Base-by-base conservation (phyloP, 345 rosid species). In the Rhodamnia rubescens region DNA sequence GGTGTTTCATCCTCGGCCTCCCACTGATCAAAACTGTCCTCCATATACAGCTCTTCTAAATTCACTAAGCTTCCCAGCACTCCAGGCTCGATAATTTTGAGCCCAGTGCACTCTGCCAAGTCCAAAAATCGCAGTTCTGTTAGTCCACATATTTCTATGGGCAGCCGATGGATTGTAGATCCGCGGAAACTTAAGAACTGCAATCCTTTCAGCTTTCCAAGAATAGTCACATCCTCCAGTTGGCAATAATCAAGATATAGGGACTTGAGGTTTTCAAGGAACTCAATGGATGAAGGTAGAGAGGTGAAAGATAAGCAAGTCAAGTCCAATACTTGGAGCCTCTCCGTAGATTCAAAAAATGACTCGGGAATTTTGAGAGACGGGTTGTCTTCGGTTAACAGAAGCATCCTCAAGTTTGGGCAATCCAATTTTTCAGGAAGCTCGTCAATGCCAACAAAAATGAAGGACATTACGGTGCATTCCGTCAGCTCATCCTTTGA, bases 41-140 rank as follows among this genome's bases (percentile, higher is more conserved):
- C 29, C 87, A 89, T 75, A 44, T 22, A 61, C 12, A 91, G 1
- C 15, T 90, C 92, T 75, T 91, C 92, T 15, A 90, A 85, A 3
- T n/a, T 53, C 20, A 75, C n/a, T 61, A 90, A 87, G 11, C 69
- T 24, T 84, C 83, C 57, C 0, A 91, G 74, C 27, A 90, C 84
- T 3, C 49, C 47, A 10, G 84, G 56, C 50, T 87, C 84, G 32
- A 90, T 85, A 20, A 53, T 64, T 84, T 59, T 14, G 1, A 90
- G 85, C 18, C 29, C 8, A 0, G 10, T 3, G 24, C 92, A 88
- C 0, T 5, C 0, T 1, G 9, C 69, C 47, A 89, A 61, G 82
- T 89, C 53, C 18, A 88, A 82, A 24, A 75, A 0, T 81, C 81
- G 81, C 20, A 91, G 59, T 36, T 12, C 5, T 4, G 18, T 87